Conservation (phyloP, 495 filamentous ascomycete genomes). For the Terfezia claveryi region DNA sequence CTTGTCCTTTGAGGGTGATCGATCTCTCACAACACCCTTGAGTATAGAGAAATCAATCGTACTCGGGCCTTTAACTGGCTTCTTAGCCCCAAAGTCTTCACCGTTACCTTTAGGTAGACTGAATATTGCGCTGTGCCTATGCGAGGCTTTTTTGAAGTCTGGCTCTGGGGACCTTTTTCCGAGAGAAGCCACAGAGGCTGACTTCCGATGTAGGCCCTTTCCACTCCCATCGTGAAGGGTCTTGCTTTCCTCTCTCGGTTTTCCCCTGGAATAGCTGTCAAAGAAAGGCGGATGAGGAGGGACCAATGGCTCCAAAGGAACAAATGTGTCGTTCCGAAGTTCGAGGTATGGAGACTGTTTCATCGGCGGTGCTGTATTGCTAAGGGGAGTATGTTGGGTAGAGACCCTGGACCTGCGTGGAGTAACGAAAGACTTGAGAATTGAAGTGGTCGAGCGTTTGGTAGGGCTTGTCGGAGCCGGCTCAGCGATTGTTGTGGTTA, state of each 20-base stretch:
- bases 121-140: not conserved
- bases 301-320: constrained; percentile 1
- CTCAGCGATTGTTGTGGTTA: constrained; percentile 21
- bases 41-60: constrained; percentile 9
- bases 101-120: not conserved
- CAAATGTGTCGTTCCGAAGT: constrained; percentile 18
- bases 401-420: constrained; percentile 16
- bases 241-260: constrained; percentile 13
- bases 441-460: constrained; percentile 16
- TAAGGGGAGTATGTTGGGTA: not conserved
- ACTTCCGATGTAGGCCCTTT: constrained; percentile 13
- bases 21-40: constrained; percentile 1
- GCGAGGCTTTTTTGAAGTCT: not conserved
- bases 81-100: not conserved
- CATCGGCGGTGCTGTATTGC: not conserved
- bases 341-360: constrained; percentile 2
- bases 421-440: constrained; percentile 19
- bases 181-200: constrained; percentile 15
- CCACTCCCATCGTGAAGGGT: constrained; percentile 10
- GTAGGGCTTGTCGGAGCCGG: constrained; percentile 13
- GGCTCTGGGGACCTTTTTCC: not conserved
- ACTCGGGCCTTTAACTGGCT: not conserved
- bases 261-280: constrained; percentile 7
- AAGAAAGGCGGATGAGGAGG: constrained; percentile 15
- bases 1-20: constrained; percentile 13